Conservation (phyloP, 108 stramenopile genomes). For the Nitzschia palea region DNA sequence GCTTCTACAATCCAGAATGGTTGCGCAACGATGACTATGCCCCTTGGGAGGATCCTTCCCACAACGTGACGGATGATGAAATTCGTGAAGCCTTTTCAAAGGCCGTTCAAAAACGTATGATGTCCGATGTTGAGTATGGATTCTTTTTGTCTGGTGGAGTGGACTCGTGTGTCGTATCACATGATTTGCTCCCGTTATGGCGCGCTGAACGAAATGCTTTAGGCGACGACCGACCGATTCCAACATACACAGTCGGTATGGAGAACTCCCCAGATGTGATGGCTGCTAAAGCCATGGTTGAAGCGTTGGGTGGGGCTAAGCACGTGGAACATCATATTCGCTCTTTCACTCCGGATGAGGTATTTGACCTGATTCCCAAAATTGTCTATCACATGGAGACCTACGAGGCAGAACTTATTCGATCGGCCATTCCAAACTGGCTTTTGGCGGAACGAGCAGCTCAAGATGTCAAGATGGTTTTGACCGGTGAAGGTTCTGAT, state of each 20-base stretch:
- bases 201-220: slow-evolving; percentile 26
- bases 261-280: slow-evolving; percentile 75
- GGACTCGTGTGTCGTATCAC: slow-evolving; percentile 69
- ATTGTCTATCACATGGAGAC: slow-evolving; percentile 86
- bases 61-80: slow-evolving; percentile 54
- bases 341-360: slow-evolving; percentile 66
- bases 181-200: slow-evolving; percentile 62
- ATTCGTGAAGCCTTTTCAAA: slow-evolving; percentile 57
- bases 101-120: slow-evolving; percentile 70
- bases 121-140: slow-evolving; percentile 81
- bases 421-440: slow-evolving; percentile 78
- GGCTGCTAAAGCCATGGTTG: slow-evolving; percentile 70
- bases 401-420: slow-evolving; percentile 79
- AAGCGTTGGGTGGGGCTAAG: slow-evolving; percentile 57
- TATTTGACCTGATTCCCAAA: slow-evolving; percentile 74
- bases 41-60: slow-evolving; percentile 51
- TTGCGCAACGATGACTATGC: slow-evolving; percentile 57
- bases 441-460: slow-evolving; percentile 69
- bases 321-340: slow-evolving; percentile 55
- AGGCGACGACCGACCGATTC: slow-evolving; percentile 70
- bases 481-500: slow-evolving; percentile 78
- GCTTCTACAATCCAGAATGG: slow-evolving; percentile 78
- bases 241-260: slow-evolving; percentile 74
- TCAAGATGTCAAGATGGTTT: slow-evolving; percentile 77
- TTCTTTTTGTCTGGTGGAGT: slow-evolving; percentile 77